Base-by-base conservation (phyloP, 208 protist species). In the Phytomonas francai region DNA sequence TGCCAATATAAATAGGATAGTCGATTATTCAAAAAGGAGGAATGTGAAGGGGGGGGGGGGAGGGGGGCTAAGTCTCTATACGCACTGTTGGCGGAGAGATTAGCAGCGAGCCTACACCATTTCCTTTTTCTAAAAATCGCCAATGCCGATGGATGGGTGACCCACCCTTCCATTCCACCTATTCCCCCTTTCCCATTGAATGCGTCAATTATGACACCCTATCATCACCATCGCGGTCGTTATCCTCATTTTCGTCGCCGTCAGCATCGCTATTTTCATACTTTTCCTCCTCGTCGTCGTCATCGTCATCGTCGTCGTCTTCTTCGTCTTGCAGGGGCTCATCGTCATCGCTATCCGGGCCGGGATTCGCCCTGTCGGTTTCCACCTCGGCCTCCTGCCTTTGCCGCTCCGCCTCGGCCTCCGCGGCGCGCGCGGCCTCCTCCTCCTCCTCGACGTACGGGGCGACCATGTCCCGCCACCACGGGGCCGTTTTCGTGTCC, bases 381-480 rank as follows among this genome's bases (percentile, higher is more conserved):
- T 51, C 74, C 1, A 65, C 81, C 14, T 39, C 49, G 30, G 65
- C 59, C 14, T 42, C 56, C 36, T 73, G 72, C 19, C 64, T 69
- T 25, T 56, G 65, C 63, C 65, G 69, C 27, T 45, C 73, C 14
- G 65, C 74, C 33, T n/a, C n/a, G n/a, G n/a, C n/a, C 33, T 71
- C 72, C 31, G 66, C 74, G 8, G 49, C 68, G 19, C 33, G 65
- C 31, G 54, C 71, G 19, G 32, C 67, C 63, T 70, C 76, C 70
- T 81, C 78, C 31, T 76, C 80, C 0, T 69, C 75, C 33, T 76
- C 78, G 45, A 89, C 71, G 61, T 91, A 81, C 12, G 77, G 67
- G 22, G 58, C 63, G 2, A 89, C 49, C 72, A 86, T 81, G 5
- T 59, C 59, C 56, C 76, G 49, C 88, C 85, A 90, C 82, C 85